Conservation (phyloP, 345 rosid genomes). For the Hibiscus tridactylites region DNA sequence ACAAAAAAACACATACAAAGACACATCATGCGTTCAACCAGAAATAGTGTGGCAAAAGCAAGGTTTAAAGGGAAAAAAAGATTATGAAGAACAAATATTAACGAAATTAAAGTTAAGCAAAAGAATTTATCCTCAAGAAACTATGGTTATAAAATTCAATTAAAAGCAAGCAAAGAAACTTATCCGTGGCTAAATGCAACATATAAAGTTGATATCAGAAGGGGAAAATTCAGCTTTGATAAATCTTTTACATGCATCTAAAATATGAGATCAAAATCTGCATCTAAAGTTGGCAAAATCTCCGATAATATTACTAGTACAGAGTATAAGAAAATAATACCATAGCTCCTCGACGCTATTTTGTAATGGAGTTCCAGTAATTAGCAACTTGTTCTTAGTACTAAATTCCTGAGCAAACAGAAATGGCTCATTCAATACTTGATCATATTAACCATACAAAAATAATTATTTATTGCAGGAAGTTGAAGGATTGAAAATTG, state of each 20-base stretch:
- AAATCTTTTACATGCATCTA: background rate
- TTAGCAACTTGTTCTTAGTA: conserved; percentile 93
- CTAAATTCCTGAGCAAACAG: conserved; percentile 68
- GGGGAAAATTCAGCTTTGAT: background rate
- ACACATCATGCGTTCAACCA: no score
- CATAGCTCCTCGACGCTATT: conserved; percentile 98
- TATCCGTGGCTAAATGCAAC: background rate
- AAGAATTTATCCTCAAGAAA: background rate
- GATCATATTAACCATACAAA: conserved; percentile 13
- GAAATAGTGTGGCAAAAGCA: no score
- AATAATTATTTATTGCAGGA: background rate
- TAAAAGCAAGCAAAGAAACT: background rate
- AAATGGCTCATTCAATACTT: conserved; percentile 1
- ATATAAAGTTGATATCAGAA: background rate
- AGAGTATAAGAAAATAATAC: conserved; percentile 32
- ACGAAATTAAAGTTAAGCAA: background rate
- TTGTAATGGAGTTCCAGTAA: conserved; percentile 97
- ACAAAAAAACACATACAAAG: no score
- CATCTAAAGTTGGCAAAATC: background rate
- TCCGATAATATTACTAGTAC: background rate
- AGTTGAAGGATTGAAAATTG: conserved; percentile 3
- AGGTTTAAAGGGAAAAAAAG: background rate
- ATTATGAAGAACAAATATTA: background rate
- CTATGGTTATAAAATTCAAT: background rate
- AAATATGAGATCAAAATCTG: background rate